These are phyloP conservation scores for Fusarium pseudoanthophilum DNA, from an alignment of 2,329 filamentous ascomycete species.

Conservation along the genomic window DNA sequence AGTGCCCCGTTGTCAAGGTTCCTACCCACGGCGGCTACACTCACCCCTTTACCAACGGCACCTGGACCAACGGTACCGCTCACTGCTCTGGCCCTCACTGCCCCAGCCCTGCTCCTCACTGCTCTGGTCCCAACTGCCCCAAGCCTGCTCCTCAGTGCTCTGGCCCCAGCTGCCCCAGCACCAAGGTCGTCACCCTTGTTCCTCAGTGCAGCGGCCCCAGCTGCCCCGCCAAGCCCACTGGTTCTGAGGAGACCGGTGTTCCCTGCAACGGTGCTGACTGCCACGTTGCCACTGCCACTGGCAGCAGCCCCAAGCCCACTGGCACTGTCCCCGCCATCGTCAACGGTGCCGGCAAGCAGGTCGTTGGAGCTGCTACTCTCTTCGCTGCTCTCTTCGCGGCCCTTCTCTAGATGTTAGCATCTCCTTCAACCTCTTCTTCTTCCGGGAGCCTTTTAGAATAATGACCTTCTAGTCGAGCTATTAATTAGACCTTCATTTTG, in stretches of 20 bases:
- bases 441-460: not conserved
- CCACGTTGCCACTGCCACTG: not conserved
- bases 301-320: not conserved
- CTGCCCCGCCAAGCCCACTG: not conserved
- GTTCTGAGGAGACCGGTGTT: not conserved
- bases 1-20: constrained; percentile 6
- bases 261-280: not conserved
- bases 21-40: not conserved
- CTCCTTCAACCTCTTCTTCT: not conserved
- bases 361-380: constrained; percentile 25
- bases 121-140: too few relatives aligned
- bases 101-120: not conserved
- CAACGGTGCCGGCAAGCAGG: constrained; percentile 32
- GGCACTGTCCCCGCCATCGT: constrained; percentile 12
- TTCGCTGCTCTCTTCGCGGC: constrained; percentile 33
- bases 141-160: not conserved
- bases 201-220: not conserved
- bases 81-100: not conserved
- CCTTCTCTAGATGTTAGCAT: constrained; percentile 22
- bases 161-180: not conserved
- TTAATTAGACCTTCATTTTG: not conserved
- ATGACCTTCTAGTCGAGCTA: not conserved
- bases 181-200: not conserved
- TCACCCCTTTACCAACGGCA: not conserved
- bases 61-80: not conserved